Percentiles rank a stretch among this genome's conserved stretches.
Conservation (phyloP, 129 eudicot species). For the Saussurea involucrata region DNA sequence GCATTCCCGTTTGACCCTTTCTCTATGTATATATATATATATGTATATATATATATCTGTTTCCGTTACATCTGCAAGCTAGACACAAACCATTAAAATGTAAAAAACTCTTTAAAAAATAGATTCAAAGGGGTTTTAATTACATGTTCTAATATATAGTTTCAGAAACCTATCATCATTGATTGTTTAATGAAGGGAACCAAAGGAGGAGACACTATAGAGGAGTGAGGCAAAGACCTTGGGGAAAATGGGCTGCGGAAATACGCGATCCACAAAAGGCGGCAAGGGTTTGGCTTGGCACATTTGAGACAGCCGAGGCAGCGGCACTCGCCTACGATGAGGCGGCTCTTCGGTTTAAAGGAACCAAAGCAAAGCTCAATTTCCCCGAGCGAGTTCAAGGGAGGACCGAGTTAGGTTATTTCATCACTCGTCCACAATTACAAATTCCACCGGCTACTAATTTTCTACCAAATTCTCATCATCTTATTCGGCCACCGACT, state of each 20-base stretch:
- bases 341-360: conserved; percentile 77
- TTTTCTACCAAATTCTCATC: conserved; percentile 8
- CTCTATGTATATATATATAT: no score
- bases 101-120: background rate
- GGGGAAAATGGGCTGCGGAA: conserved; percentile 96
- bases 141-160: background rate
- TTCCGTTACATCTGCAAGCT: background rate
- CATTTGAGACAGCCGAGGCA: conserved; percentile 81
- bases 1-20: no score
- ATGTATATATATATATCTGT: background rate
- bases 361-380: conserved; percentile 82
- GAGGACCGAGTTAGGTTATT: conserved; percentile 28
- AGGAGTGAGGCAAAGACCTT: conserved; percentile 88
- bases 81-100: background rate
- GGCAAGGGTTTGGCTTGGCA: conserved; percentile 81
- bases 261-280: conserved; percentile 84
- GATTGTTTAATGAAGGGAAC: conserved; percentile 3
- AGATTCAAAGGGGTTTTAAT: background rate
- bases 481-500: conserved; percentile 21
- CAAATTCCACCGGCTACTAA: background rate
- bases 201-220: conserved; percentile 61
- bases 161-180: background rate
- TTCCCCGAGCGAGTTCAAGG: conserved; percentile 82
- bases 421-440: conserved; percentile 11
- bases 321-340: conserved; percentile 85